Conservation (phyloP, 2,329 filamentous ascomycete genomes). For the Colletotrichum melonis region DNA sequence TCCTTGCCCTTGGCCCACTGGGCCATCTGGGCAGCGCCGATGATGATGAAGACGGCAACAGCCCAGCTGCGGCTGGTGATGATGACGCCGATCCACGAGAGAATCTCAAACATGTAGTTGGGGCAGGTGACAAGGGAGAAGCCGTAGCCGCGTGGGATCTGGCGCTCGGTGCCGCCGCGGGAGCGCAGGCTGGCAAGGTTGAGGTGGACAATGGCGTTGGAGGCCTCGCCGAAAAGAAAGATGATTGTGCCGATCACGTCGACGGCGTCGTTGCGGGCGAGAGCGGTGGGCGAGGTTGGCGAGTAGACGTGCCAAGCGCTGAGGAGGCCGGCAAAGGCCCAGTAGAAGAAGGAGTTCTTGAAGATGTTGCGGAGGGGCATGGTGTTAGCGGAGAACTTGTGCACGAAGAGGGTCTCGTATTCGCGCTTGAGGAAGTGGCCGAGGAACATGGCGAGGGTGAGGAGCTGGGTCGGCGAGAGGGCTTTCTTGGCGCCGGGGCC, state of each 20-base stretch:
- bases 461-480: slow-evolving; percentile 75
- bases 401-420: slow-evolving; percentile 91
- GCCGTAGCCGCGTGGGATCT: slow-evolving; percentile 87
- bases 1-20: slow-evolving; percentile 94
- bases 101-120: slow-evolving; percentile 94
- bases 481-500: slow-evolving; percentile 53
- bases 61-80: slow-evolving; percentile 83
- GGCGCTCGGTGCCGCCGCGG: slow-evolving; percentile 84
- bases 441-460: slow-evolving; percentile 79
- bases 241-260: slow-evolving; percentile 77
- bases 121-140: slow-evolving; percentile 92
- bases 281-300: slow-evolving; percentile 76
- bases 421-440: slow-evolving; percentile 96
- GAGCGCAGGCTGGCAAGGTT: slow-evolving; percentile 83
- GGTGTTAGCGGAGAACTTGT: slow-evolving; percentile 93
- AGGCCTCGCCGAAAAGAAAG: slow-evolving; percentile 81
- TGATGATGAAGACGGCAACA: slow-evolving; percentile 79
- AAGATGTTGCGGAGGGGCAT: slow-evolving; percentile 94
- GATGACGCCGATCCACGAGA: slow-evolving; percentile 88
- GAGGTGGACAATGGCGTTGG: slow-evolving; percentile 83
- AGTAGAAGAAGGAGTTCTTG: slow-evolving; percentile 97
- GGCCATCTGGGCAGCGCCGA: slow-evolving; percentile 84
- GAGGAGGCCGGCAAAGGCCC: slow-evolving; percentile 83
- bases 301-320: slow-evolving; percentile 88
- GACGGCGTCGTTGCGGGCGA: slow-evolving; percentile 57